phyloP scores from a whole-genome alignment of 2,329 filamentous ascomycete species.

The Pseudocercospora cruenta region DNA sequence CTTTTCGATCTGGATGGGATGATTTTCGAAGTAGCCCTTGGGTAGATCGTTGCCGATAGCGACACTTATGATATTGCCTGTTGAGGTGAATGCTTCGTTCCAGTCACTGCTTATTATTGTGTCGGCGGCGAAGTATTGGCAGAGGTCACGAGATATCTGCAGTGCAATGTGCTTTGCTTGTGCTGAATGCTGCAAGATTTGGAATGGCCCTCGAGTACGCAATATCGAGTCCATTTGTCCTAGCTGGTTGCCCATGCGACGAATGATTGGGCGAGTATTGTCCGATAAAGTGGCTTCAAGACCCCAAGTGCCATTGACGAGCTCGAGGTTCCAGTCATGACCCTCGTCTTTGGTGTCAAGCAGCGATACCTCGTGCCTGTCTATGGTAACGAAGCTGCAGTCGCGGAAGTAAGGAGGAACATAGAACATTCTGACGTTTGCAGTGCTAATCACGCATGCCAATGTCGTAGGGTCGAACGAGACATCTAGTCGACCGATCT shows the following conservation, averaged over 20 bases:
- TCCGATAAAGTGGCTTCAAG: background rate
- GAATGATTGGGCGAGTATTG: background rate
- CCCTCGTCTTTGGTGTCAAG: background rate
- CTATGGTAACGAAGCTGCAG: constrained; percentile 25
- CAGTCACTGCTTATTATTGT: constrained; percentile 43
- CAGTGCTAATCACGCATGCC: constrained; percentile 46
- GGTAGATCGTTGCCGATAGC: constrained; percentile 37
- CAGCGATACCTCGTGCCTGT: constrained; percentile 14
- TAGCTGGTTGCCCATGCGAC: constrained; percentile 52
- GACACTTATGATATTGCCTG: constrained; percentile 53
- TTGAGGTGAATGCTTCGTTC: constrained; percentile 17
- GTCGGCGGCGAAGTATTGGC: constrained; percentile 62
- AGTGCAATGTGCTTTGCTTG: constrained; percentile 45
- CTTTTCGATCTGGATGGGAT: constrained; percentile 37
- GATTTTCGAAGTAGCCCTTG: constrained; percentile 25
- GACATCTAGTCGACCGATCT: constrained; percentile 55
- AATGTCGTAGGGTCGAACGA: constrained; percentile 29
- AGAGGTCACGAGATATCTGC: constrained; percentile 60
- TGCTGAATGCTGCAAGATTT: constrained; percentile 43
- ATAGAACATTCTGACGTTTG: constrained; percentile 45
- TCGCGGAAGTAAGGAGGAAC: constrained; percentile 25
- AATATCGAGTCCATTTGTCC: constrained; percentile 60
- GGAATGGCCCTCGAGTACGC: constrained; percentile 51
- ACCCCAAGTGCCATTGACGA: constrained; percentile 9
- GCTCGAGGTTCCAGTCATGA: background rate